Conservation (phyloP, 140 eudicot genomes). For the Anethum foeniculum region DNA sequence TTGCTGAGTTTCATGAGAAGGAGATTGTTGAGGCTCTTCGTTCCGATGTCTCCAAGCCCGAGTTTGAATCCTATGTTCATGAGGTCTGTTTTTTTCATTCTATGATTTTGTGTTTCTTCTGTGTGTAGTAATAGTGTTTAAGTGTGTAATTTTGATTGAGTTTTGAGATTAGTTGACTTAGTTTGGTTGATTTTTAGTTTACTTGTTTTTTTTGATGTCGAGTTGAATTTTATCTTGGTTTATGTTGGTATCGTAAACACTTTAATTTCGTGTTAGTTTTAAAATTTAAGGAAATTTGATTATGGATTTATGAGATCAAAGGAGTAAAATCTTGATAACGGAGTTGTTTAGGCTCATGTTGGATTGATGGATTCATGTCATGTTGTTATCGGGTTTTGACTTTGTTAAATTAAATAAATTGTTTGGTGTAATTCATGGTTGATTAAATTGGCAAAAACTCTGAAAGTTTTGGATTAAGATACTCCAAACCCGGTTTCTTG, state of each 20-base stretch:
- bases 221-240: too few species aligned
- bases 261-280: not conserved
- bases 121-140: not conserved
- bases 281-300: too few species aligned
- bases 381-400: not conserved
- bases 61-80: constrained; percentile 56
- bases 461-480: not conserved
- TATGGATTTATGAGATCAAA: not conserved
- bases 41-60: constrained; percentile 66
- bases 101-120: not conserved
- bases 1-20: constrained; percentile 42
- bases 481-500: not conserved
- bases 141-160: too few species aligned
- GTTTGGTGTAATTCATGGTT: not conserved
- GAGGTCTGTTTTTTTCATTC: constrained; percentile 38
- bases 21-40: constrained; percentile 62
- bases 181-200: not conserved
- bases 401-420: not conserved
- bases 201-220: too few species aligned
- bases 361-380: not conserved
- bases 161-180: not conserved
- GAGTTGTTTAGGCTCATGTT: not conserved
- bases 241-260: not conserved
- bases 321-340: not conserved
- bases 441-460: not conserved